These are phyloP conservation scores for Calocybe cyanea DNA, from an alignment of 768 basidiomycete species.

Conservation along the genomic window DNA sequence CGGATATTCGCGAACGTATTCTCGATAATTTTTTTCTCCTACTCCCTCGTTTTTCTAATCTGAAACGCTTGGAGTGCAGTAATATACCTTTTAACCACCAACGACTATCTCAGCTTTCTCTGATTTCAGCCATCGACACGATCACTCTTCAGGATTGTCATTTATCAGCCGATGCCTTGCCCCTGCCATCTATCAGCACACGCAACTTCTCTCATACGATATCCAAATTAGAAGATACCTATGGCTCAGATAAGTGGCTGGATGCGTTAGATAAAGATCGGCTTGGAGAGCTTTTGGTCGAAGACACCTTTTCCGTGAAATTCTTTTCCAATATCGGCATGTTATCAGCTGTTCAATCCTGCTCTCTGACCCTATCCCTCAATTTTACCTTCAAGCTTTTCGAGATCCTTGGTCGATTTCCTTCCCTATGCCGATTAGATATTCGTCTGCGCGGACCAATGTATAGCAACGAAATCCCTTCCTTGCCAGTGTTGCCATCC, in stretches of 20 bases:
- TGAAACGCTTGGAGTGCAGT: conserved; percentile 1
- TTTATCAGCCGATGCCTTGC: neutral
- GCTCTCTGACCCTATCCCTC: neutral
- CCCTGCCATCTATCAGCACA: neutral
- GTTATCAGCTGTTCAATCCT: neutral
- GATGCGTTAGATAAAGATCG: neutral
- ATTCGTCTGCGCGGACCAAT: neutral
- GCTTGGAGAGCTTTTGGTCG: neutral
- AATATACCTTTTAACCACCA: neutral
- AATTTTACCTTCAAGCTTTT: neutral
- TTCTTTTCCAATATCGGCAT: neutral
- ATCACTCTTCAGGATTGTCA: neutral
- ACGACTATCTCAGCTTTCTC: too few species aligned
- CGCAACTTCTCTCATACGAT: neutral
- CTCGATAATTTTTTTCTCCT: conserved; percentile 1
- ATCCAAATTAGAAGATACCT: too few species aligned
- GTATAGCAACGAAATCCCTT: neutral
- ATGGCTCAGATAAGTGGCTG: conserved; percentile 1
- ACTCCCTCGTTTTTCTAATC: conserved; percentile 1
- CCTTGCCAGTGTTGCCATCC: too few species aligned
- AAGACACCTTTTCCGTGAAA: too few species aligned
- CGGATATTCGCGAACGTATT: neutral
- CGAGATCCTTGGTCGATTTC: neutral
- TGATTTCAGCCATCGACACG: neutral
- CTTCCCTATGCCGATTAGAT: neutral